phyloP scores from a whole-genome alignment of 2,329 filamentous ascomycete species.

The Chaetomiaceae sp. region DNA sequence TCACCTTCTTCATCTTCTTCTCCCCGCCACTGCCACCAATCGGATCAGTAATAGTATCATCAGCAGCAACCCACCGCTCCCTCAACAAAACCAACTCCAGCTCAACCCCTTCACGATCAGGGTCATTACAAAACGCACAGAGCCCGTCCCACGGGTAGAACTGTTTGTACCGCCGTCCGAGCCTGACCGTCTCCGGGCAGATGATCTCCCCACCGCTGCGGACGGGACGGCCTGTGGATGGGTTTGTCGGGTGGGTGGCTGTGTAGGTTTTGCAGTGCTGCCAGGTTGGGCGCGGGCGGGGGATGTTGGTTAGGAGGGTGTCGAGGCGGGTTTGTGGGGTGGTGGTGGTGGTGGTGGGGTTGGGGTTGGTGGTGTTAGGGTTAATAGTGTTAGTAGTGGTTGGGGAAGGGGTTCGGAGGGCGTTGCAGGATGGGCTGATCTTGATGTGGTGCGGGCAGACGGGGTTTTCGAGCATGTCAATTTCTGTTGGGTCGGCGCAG shows the following conservation, averaged over 20 bases:
- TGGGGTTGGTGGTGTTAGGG: too few species aligned
- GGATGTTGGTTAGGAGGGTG: background rate
- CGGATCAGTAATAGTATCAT: too few species aligned
- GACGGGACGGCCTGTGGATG: background rate
- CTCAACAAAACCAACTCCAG: too few species aligned
- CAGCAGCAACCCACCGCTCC: too few species aligned
- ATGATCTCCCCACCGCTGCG: background rate
- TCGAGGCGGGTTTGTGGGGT: background rate
- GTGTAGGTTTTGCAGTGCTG: background rate
- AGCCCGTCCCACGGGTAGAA: background rate
- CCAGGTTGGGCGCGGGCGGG: background rate
- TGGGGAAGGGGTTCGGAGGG: too few species aligned
- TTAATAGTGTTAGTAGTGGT: too few species aligned
- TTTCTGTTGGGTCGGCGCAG: background rate
- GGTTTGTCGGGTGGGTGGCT: background rate
- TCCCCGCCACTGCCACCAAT: too few species aligned
- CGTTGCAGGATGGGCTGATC: background rate
- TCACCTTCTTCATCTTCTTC: too few species aligned
- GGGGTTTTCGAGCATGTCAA: background rate
- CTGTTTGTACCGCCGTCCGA: background rate
- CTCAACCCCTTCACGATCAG: background rate
- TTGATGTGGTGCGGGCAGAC: slow-evolving; percentile 7
- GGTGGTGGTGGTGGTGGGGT: background rate
- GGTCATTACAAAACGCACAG: background rate
- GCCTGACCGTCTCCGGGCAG: background rate